Percentiles rank a stretch among this genome's conserved stretches.
These are phyloP conservation scores for Whalleya microplaca DNA, from an alignment of 2,329 filamentous ascomycete species.

Conservation along the genomic window DNA sequence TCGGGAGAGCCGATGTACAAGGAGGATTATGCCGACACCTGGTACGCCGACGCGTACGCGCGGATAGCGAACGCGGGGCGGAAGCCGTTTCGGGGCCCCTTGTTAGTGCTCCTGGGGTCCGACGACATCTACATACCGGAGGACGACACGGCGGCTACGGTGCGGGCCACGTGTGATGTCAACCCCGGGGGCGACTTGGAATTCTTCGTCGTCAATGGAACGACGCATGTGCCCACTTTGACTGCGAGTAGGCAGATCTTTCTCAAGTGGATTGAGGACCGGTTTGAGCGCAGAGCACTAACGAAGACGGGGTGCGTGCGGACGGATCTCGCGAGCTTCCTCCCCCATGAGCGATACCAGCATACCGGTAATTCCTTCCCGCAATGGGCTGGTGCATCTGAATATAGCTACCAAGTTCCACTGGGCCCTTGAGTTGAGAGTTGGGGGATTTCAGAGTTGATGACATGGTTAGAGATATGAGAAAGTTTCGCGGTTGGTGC, in stretches of 20 bases:
- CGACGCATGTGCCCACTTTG: conserved; percentile 25
- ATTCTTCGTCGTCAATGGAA: conserved; percentile 26
- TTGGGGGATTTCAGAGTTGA: too few relatives aligned
- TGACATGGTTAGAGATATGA: too few relatives aligned
- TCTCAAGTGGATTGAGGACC: conserved; percentile 30
- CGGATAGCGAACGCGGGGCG: conserved; percentile 35
- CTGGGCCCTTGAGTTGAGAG: conserved; percentile 20
- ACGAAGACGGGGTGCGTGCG: conserved; percentile 14
- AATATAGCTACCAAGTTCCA: conserved; percentile 23
- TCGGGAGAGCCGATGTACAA: too few relatives aligned
- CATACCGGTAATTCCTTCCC: conserved; percentile 20
- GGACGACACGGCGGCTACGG: conserved; percentile 14
- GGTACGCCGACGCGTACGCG: conserved; percentile 27
- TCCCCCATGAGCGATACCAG: conserved; percentile 19
- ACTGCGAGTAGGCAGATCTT: conserved; percentile 26
- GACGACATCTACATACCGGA: conserved; percentile 26
- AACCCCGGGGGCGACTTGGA: conserved; percentile 11
- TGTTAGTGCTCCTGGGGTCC: conserved; percentile 43
- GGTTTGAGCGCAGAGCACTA: conserved; percentile 20
- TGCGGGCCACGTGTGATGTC: conserved; percentile 15
- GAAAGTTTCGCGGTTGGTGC: too few relatives aligned
- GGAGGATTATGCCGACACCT: too few relatives aligned
- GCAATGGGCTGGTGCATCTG: conserved; percentile 24
- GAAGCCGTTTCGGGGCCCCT: conserved; percentile 39
- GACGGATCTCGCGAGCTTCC: conserved; percentile 18